phyloP scores from a whole-genome alignment of 2,329 filamentous ascomycete species.

The Apiospora arundinis region DNA sequence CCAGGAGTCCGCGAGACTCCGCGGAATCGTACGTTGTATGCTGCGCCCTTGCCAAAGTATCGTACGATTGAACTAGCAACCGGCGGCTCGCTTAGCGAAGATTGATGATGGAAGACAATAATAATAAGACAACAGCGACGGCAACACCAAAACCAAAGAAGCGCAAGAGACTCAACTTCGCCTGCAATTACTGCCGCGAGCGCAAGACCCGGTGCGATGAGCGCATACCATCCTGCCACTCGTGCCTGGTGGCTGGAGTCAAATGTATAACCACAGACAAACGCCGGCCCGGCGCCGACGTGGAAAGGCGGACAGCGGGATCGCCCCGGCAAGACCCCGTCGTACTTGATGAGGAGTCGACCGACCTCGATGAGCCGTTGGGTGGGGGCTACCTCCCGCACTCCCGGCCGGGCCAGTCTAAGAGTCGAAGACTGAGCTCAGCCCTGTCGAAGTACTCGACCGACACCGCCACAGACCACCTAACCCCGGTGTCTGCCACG shows the following conservation, averaged over 20 bases:
- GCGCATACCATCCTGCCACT: slow-evolving; percentile 25
- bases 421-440: neutral
- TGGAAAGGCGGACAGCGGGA: slow-evolving; percentile 20
- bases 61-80: neutral
- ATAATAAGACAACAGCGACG: neutral
- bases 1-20: neutral
- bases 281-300: slow-evolving; percentile 25
- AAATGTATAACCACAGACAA: slow-evolving; percentile 25
- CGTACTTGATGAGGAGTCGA: neutral
- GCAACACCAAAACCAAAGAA: slow-evolving; percentile 18
- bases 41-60: neutral
- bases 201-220: slow-evolving; percentile 26
- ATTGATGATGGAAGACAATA: neutral
- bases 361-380: neutral
- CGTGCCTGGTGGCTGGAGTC: slow-evolving; percentile 24
- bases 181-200: slow-evolving; percentile 27
- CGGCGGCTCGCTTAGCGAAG: neutral
- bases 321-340: neutral
- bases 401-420: neutral
- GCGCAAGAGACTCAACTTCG: slow-evolving; percentile 24
- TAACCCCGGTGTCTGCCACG: slow-evolving; percentile 2
- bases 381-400: neutral
- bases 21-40: neutral
- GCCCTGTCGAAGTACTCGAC: slow-evolving; percentile 17
- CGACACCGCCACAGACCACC: neutral